Evolutionary conservation across 208 protist species (phyloP), one percentile per base, ranked within the genome.

Genomic region (Crithidia acanthocephali): DNA sequence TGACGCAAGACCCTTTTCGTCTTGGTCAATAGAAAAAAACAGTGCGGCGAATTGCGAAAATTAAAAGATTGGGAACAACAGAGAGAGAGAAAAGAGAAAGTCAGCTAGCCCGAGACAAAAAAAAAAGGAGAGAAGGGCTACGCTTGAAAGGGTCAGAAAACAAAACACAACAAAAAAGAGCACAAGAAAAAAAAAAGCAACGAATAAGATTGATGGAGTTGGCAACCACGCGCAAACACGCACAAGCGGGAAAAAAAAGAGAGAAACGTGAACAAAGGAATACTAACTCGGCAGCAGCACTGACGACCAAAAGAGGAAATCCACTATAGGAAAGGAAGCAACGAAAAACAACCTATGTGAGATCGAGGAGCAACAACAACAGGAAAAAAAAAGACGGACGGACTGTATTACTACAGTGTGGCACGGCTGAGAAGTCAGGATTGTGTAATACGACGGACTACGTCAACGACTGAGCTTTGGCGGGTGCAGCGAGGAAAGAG

Each of bases 81-180:
- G 37, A 6, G 13, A 15, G 37, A 42, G 9, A 42, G 13, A 42
- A 6, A 13, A 42, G 37, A 42, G 37, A 42, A 15, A 13, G 13
- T 6, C 37, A 15, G 13, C 37, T 13, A 42, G 13, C 6, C 37
- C 45, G 20, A 50, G 16, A 50, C 4, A 50, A 50, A 22, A 50
- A 50, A 10, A 50, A 33, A 22, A 37, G 30, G 23, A 32, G 6
- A 58, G 52, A 8, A 32, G 47, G 42, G 60, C 44, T 51, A 74
- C n/a, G n/a, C n/a, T n/a, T n/a, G 9, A 63, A 56, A 48, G 16
- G 44, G 13, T n/a, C 6, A 48, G 16, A 15, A n/a, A 48, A n/a
- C 9, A 13, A 48, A 48, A n/a, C 9, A 48, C 2, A 58, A 47
- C 66, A 61, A 75, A 66, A 75, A 42, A 42, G 28, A 60, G 28